Conservation (phyloP, 108 stramenopile genomes). For the Skeletonema tropicum region DNA sequence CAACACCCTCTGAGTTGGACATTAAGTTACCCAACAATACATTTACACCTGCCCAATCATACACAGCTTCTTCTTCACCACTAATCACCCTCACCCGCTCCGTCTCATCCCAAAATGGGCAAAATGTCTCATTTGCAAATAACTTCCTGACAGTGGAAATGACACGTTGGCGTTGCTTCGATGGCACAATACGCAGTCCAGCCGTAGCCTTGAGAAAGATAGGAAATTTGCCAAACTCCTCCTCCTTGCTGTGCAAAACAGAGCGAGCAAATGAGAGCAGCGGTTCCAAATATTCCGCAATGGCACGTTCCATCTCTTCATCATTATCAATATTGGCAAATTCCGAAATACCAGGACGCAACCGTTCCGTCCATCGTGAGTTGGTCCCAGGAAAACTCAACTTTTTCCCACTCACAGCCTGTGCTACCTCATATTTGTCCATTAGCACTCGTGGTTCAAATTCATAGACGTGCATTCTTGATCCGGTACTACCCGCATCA, state of each 20-base stretch:
- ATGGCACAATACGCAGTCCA: slow-evolving; percentile 74
- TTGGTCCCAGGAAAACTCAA: slow-evolving; percentile 71
- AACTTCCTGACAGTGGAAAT: slow-evolving; percentile 65
- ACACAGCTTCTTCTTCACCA: slow-evolving; percentile 93
- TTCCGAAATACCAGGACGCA: slow-evolving; percentile 77
- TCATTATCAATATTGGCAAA: slow-evolving; percentile 61
- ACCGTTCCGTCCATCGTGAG: slow-evolving; percentile 86
- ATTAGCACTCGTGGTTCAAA: slow-evolving; percentile 68
- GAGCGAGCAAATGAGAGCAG: slow-evolving; percentile 85
- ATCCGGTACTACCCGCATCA: slow-evolving; percentile 92
- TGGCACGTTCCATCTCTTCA: slow-evolving; percentile 47
- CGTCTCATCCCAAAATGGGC: slow-evolving; percentile 80
- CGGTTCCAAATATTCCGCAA: slow-evolving; percentile 76
- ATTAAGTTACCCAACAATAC: slow-evolving; percentile 77
- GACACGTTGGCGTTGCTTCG: slow-evolving; percentile 61
- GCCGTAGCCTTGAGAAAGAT: slow-evolving; percentile 94
- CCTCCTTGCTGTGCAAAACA: slow-evolving; percentile 73
- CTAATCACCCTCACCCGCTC: slow-evolving; percentile 84
- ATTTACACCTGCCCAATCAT: slow-evolving; percentile 91
- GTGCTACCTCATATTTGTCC: slow-evolving; percentile 45
- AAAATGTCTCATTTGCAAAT: slow-evolving; percentile 66
- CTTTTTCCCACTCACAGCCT: slow-evolving; percentile 57
- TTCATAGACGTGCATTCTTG: slow-evolving; percentile 91
- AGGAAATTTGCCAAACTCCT: slow-evolving; percentile 69
- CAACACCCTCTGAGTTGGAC: slow-evolving; percentile 60